Evolutionary conservation across 192 early-diverging fungal genomes (phyloP).

Genomic region (Haplosporangium gracile): DNA sequence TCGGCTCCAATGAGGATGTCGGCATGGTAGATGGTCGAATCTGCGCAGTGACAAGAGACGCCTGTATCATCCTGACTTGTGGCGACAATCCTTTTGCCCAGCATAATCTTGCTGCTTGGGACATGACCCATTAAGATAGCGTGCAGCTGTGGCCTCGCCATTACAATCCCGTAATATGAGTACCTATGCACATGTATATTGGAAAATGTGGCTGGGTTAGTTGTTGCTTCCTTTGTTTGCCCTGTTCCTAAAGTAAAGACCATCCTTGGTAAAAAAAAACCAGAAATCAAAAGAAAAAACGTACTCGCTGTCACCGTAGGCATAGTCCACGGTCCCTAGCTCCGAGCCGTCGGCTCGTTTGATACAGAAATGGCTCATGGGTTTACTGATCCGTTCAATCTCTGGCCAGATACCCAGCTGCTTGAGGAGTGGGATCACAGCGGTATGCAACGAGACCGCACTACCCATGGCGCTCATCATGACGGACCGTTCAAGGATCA

Average conservation of each 20-base stretch:
- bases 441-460: conserved; percentile 46
- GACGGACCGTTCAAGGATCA: conserved; percentile 39
- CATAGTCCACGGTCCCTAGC: conserved; percentile 42
- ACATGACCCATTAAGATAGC: conserved; percentile 34
- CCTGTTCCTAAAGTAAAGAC: background rate
- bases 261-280: background rate
- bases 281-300: conserved; percentile 13
- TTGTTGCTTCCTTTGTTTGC: background rate
- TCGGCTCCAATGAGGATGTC: conserved; percentile 47
- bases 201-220: background rate
- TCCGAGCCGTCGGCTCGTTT: conserved; percentile 51
- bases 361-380: conserved; percentile 55
- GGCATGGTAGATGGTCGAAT: conserved; percentile 40
- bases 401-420: conserved; percentile 44
- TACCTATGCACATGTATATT: conserved; percentile 9
- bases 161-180: conserved; percentile 40
- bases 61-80: conserved; percentile 40
- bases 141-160: conserved; percentile 40
- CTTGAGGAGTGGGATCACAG: conserved; percentile 41
- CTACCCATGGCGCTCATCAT: conserved; percentile 35
- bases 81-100: conserved; percentile 36
- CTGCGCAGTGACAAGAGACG: conserved; percentile 34
- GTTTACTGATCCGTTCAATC: conserved; percentile 38
- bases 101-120: conserved; percentile 34
- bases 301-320: conserved; percentile 37